These are phyloP conservation scores for Fusarium solani-melongenae DNA, from an alignment of 2,329 filamentous ascomycete genomes.

Conservation along the genomic window DNA sequence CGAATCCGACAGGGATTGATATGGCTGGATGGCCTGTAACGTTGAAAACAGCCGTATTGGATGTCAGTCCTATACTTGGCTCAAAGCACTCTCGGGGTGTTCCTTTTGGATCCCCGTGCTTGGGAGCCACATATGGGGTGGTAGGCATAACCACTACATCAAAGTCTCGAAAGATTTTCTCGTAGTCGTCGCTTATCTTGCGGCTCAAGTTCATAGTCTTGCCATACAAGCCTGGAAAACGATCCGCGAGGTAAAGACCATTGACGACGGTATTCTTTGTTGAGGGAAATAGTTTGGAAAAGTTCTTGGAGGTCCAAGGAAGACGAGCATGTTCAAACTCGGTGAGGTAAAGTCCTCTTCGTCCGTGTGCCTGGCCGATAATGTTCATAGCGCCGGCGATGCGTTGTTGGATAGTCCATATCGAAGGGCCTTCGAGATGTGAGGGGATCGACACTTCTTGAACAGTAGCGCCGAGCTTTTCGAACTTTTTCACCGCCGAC, in stretches of 20 bases:
- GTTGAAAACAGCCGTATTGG: constrained; percentile 68
- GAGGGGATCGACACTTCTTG: constrained; percentile 62
- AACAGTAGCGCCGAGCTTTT: constrained; percentile 59
- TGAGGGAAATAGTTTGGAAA: constrained; percentile 62
- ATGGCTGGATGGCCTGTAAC: constrained; percentile 67
- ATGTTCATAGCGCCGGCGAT: constrained; percentile 56
- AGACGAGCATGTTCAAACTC: constrained; percentile 62
- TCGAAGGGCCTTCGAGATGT: constrained; percentile 58
- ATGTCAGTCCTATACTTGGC: constrained; percentile 64
- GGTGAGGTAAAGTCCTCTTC: constrained; percentile 60
- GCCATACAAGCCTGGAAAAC: constrained; percentile 59
- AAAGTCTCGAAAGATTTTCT: constrained; percentile 51
- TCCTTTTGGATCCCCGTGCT: constrained; percentile 50
- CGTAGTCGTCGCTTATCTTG: constrained; percentile 59
- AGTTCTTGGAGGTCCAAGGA: constrained; percentile 59
- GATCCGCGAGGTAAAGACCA: constrained; percentile 57
- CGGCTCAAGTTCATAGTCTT: constrained; percentile 61
- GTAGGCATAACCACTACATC: constrained; percentile 62
- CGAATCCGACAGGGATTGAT: constrained; percentile 61
- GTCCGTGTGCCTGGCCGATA: constrained; percentile 56
- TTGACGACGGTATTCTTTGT: constrained; percentile 67
- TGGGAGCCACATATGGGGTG: constrained; percentile 58
- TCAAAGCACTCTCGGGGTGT: constrained; percentile 58
- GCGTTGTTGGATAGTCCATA: constrained; percentile 62
- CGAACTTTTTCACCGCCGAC: constrained; percentile 54